A percentile compares a stretch with the other conserved stretches of the same genome.
Evolutionary conservation across 1,139 yeast genomes (phyloP).

Genomic region (Lodderomyces margitis): DNA sequence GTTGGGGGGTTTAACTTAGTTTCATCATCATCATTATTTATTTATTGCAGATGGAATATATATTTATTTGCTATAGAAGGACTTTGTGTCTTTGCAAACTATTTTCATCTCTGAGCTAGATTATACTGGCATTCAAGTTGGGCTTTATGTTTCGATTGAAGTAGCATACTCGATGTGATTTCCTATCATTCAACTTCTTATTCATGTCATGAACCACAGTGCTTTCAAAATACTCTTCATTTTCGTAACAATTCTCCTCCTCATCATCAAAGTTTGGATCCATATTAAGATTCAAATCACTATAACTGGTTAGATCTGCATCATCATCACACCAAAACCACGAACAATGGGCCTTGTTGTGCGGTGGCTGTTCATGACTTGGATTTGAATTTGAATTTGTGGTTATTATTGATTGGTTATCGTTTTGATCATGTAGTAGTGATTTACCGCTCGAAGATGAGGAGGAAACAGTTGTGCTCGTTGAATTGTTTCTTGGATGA

Average conservation of each 20-base stretch:
- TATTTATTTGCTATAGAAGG: too few relatives aligned
- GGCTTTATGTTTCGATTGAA: conserved; percentile 9
- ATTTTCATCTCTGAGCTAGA: conserved; percentile 2
- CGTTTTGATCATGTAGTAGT: background rate
- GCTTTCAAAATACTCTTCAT: conserved; percentile 7
- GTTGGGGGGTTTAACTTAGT: conserved; percentile 17
- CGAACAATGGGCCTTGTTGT: conserved; percentile 18
- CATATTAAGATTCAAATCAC: conserved; percentile 19
- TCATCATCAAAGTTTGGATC: conserved; percentile 10
- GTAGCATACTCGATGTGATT: conserved; percentile 12
- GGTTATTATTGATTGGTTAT: background rate
- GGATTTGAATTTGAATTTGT: background rate
- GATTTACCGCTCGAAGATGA: conserved; percentile 2
- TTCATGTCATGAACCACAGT: conserved; percentile 11
- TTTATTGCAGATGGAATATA: background rate
- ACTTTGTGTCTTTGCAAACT: background rate
- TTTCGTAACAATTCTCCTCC: conserved; percentile 2
- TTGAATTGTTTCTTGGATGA: conserved; percentile 5
- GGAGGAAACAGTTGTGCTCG: conserved; percentile 3
- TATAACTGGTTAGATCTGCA: conserved; percentile 26
- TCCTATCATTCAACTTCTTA: conserved; percentile 3
- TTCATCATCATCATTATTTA: background rate
- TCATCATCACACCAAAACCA: conserved; percentile 44
- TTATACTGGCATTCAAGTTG: conserved; percentile 11
- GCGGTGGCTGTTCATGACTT: background rate